Evolutionary conservation across 75 land plant genomes (phyloP), one percentile per base, ranked within the genome.

Genomic region (Picea sitchensis): DNA sequence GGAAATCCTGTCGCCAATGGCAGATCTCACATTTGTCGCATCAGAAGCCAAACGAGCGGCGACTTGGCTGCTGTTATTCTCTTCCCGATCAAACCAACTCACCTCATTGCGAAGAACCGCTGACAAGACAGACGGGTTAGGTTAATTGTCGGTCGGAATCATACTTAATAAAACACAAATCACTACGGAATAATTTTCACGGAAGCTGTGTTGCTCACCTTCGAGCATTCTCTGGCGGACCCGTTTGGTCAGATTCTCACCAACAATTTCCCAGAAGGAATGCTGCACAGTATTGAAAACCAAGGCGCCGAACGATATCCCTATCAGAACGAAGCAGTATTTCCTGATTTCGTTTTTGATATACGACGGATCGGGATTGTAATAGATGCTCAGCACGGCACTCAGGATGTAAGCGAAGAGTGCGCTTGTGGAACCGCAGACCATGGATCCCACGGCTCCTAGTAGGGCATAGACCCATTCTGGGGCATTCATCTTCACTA

Each of bases 51-150:
- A 82, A 59, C 95, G 87, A 13, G 90, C 85, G 0, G 98, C 90
- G 14, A 96, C 61, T 56, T 90, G 88, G 44, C 92, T 87, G 74
- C 98, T 94, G 80, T 83, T 85, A 75, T 96, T 94, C 87, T 96
- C 99, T 62, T 96, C 99, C 64, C 79, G 85, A 79, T 96, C 99
- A 64, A 96, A 96, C 99, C 99, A 96, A 32, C 91, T 92, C 80
- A 90, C 84, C 84, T 96, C 99, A 77, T 92, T 92, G 11, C 86
- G 84, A 77, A 94, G 86, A 18, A 96, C 87, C 8, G 92, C 92
- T 59, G 88, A 18, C 74, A 36, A 36, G 9, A 3, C 76, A 44
- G 2, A 47, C 9, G 5, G 36, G 3, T 67, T 31, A 31, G 14
- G 56, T 9, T 0, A 9, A 9, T 51, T 9, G 9, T 51, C 56